Conservation (phyloP, 1,284 basidiomycete genomes). For the Malassezia furfur region DNA sequence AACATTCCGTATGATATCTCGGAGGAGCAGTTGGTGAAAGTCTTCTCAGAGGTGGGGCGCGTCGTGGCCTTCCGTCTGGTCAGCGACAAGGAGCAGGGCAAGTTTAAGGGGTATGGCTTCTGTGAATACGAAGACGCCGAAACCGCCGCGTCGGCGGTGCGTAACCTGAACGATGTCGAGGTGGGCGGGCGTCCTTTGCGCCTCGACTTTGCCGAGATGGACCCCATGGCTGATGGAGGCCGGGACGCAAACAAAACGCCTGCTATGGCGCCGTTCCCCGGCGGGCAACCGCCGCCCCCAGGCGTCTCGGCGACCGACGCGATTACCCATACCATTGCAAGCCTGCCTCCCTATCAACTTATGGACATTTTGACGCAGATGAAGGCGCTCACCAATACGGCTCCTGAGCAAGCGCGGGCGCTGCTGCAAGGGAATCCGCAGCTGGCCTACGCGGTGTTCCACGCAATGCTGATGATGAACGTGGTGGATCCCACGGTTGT, state of each 20-base stretch:
- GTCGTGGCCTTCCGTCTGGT: conserved; percentile 53
- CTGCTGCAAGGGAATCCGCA: conserved; percentile 78
- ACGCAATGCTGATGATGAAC: conserved; percentile 84
- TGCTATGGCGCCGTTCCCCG: conserved; percentile 55
- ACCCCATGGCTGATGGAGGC: conserved; percentile 30
- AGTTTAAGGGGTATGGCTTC: conserved; percentile 93
- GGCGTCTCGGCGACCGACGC: conserved; percentile 71
- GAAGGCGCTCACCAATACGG: conserved; percentile 86
- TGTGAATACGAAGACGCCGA: conserved; percentile 95
- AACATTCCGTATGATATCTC: conserved; percentile 48
- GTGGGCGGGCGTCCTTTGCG: conserved; percentile 74
- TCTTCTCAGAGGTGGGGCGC: conserved; percentile 44
- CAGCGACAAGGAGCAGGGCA: conserved; percentile 88
- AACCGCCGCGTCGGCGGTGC: conserved; percentile 72
- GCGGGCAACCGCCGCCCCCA: conserved; percentile 65
- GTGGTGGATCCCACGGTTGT: conserved; percentile 82
- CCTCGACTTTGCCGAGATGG: conserved; percentile 61
- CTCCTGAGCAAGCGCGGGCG: conserved; percentile 77
- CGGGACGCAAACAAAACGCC: conserved; percentile 15
- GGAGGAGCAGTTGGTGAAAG: conserved; percentile 44
- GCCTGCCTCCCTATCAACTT: conserved; percentile 70
- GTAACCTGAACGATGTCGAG: conserved; percentile 69
- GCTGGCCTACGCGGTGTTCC: conserved; percentile 89
- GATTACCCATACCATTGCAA: conserved; percentile 78
- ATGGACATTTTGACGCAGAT: conserved; percentile 94